Conservation (phyloP, 768 basidiomycete genomes). For the Kwoniella bestiolae region DNA sequence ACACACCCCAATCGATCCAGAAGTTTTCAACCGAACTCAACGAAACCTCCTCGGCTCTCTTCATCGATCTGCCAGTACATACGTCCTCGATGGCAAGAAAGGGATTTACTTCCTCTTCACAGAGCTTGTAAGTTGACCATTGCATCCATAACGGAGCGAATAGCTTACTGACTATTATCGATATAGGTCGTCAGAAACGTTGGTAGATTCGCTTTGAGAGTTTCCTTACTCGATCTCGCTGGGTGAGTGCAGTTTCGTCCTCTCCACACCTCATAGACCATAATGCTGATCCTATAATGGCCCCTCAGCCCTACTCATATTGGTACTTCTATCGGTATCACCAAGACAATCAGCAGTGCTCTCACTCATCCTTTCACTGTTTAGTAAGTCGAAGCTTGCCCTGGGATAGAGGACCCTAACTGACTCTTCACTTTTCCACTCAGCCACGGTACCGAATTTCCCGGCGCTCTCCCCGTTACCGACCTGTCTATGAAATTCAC, state of each 20-base stretch:
- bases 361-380: constrained; percentile 18
- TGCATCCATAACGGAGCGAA: neutral
- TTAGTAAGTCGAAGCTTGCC: constrained; percentile 8
- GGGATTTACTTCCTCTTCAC: constrained; percentile 27
- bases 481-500: constrained; percentile 19
- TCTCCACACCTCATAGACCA: too few relatives aligned
- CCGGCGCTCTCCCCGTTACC: constrained; percentile 15
- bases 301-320: constrained; percentile 10
- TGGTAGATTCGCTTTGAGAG: constrained; percentile 11
- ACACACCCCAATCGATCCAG: neutral
- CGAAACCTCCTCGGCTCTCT: constrained; percentile 22
- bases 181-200: constrained; percentile 18
- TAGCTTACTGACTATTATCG: neutral
- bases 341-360: constrained; percentile 5
- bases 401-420: neutral
- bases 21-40: constrained; percentile 3
- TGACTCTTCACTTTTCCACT: neutral
- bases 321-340: constrained; percentile 22
- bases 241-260: too few relatives aligned
- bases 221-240: constrained; percentile 15
- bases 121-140: constrained; percentile 17
- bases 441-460: constrained; percentile 18
- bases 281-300: too few relatives aligned
- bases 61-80: constrained; percentile 3
- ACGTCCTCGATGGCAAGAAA: constrained; percentile 1